Base-by-base conservation (phyloP, 495 filamentous ascomycete genomes). In the Rostrohypoxylon terebratum region DNA sequence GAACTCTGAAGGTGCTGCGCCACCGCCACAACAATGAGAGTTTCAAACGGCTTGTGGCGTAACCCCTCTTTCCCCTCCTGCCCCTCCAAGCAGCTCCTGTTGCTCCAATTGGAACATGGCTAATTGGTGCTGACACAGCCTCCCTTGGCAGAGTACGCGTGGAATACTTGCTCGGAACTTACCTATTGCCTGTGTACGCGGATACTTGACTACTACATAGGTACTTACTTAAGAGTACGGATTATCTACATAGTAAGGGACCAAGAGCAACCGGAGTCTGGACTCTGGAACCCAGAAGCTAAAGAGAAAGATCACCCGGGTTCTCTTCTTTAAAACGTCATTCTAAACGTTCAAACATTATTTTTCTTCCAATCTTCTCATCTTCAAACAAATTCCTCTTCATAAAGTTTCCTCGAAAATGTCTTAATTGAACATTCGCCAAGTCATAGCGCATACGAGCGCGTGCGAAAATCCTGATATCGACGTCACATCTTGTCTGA, bases 401-500 rank as follows among this genome's bases (percentile, higher is more conserved):
- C n/a, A n/a, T n/a, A 31, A 31, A 53, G 1, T 28, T 14, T 31
- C 11, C 20, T 28, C 11, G 48, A 28, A 13, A 28, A 13, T 53
- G 13, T 16, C 25, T 31, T 54, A 33, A 2, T 55, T 55, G 6
- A 36, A 31, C 31, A 47, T 18, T 33, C 40, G 50, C 42, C 45
- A 21, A 59, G 31, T 40, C 38, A 60, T 47, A 20, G 48, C 48
- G 48, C 48, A 62, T 48, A n/a, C 6, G 10, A 20, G 48, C 48
- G 48, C 48, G 55, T 48, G 10, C 6, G n/a, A 13, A 13, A 71
- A 47, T 53, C 10, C 65, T 68, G 65, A 68, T 55, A 60, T 73
- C 70, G 63, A 55, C 53, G 69, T 60, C 50, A 66, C 61, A 40
- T 0, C 16, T 18, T 13, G 66, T 62, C 44, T 69, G 71, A 69